phyloP scores from a whole-genome alignment of 2,329 filamentous ascomycete genomes.

The Fusarium goolgardi region DNA sequence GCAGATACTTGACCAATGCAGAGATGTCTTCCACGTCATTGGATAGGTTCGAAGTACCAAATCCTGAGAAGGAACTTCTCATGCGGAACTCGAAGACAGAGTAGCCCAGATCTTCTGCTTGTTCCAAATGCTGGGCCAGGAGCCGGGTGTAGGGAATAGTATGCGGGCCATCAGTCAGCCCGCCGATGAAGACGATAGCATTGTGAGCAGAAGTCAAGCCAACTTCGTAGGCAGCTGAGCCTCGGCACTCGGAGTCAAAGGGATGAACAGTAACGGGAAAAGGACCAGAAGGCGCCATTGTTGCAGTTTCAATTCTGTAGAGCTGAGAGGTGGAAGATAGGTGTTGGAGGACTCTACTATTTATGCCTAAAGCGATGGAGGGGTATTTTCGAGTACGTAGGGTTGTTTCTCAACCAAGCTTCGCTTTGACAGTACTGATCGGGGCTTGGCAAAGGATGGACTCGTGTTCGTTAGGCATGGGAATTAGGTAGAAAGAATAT shows the following conservation, averaged over 20 bases:
- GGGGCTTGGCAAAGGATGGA: background rate
- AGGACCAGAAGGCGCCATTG: slow-evolving; percentile 48
- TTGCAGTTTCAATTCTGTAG: background rate
- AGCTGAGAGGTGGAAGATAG: background rate
- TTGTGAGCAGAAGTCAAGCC: slow-evolving; percentile 60
- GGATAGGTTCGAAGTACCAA: slow-evolving; percentile 61
- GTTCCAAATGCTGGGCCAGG: slow-evolving; percentile 59
- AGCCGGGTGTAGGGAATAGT: slow-evolving; percentile 68
- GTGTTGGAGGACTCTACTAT: slow-evolving; percentile 1
- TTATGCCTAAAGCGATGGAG: slow-evolving; percentile 3
- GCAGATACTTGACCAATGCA: slow-evolving; percentile 64
- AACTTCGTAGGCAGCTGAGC: slow-evolving; percentile 61
- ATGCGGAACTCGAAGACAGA: slow-evolving; percentile 69
- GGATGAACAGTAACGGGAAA: slow-evolving; percentile 61
- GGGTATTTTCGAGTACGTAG: slow-evolving; percentile 23
- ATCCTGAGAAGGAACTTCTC: slow-evolving; percentile 65
- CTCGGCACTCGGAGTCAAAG: slow-evolving; percentile 55
- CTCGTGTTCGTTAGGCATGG: background rate
- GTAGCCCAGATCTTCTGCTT: slow-evolving; percentile 55
- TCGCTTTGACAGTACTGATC: background rate
- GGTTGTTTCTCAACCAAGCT: slow-evolving; percentile 1
- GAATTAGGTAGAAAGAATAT: background rate
- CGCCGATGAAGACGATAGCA: slow-evolving; percentile 76
- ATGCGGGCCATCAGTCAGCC: slow-evolving; percentile 76
- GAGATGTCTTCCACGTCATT: slow-evolving; percentile 67